phyloP scores from a whole-genome alignment of 1,284 basidiomycete genomes.

The Cryptococcus sp. region DNA sequence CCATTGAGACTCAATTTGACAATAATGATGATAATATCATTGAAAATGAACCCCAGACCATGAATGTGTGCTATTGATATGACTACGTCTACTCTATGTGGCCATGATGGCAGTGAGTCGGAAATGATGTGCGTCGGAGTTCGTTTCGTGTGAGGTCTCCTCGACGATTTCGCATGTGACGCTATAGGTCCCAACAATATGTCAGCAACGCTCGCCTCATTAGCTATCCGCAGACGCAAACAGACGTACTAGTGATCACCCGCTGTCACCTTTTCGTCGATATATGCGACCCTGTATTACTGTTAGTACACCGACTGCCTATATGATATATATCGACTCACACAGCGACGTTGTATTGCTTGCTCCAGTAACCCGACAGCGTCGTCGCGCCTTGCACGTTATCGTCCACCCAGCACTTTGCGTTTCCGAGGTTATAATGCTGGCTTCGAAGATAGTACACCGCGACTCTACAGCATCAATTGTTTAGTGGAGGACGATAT shows the following conservation, averaged over 20 bases:
- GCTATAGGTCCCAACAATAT: conserved; percentile 22
- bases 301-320: not conserved
- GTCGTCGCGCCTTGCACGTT: conserved; percentile 46
- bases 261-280: conserved; percentile 51
- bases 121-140: conserved; percentile 51
- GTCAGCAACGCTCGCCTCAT: not conserved
- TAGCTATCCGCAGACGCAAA: not conserved
- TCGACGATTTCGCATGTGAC: conserved; percentile 52
- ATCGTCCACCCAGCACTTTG: conserved; percentile 55
- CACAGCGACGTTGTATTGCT: conserved; percentile 49
- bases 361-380: conserved; percentile 49
- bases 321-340: conserved; percentile 22
- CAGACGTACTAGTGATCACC: conserved; percentile 48
- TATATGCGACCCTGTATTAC: conserved; percentile 44
- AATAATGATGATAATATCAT: not conserved
- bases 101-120: conserved; percentile 54
- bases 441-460: conserved; percentile 53
- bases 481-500: conserved; percentile 7
- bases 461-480: conserved; percentile 40
- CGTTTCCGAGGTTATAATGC: conserved; percentile 52
- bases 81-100: conserved; percentile 31
- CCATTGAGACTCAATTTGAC: not conserved
- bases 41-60: too few relatives aligned
- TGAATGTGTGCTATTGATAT: too few relatives aligned
- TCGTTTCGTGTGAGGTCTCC: conserved; percentile 46